Evolutionary conservation across 768 basidiomycete species (phyloP), one percentile per base, ranked within the genome.

Genomic region (Termitomyces sp.): DNA sequence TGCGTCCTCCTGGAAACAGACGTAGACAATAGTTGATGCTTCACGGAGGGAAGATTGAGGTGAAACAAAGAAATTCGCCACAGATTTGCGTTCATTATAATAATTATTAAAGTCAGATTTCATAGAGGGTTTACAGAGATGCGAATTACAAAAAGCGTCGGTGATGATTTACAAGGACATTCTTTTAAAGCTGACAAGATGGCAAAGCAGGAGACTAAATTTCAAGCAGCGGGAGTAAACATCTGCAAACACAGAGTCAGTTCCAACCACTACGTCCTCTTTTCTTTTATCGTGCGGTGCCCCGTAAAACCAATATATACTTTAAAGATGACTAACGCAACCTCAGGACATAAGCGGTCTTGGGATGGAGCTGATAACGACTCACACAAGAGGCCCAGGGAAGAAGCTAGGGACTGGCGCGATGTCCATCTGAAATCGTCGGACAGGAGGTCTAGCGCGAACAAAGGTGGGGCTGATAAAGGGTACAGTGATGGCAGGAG

Each of bases 341-440:
- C 86, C 80, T 82, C 90, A 91, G 90, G 90, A 81, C 79, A 82
- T 73, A 92, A 92, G 87, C 88, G 90, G 74, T 76, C 86, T 65
- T 85, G 85, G 86, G 88, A 90, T 69, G 86, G 82, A 63, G 70
- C 66, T 63, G 77, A 79, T 57, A 67, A 74, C 45, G 79, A 77
- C 52, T 68, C 73, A 37, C 69, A 82, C 69, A 90, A 90, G 72
- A 79, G 87, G 66, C 77, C 77, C 49, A 79, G 83, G 63, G 82
- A 82, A 25, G 75, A 86, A 36, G 76, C 78, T 4, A 81, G 81
- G 66, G 86, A 88, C 64, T 89, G 89, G 88, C 76, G 87, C 59
- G 91, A 92, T 63, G 86, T 85, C 0, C 82, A 88, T 65, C 66
- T 88, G 68, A 84, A 74, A 58, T 74, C 76, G 2, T 71, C 75